Evolutionary conservation across 495 filamentous ascomycete species (phyloP), one percentile per base, ranked within the genome.

Genomic region (Neurospora sp.): DNA sequence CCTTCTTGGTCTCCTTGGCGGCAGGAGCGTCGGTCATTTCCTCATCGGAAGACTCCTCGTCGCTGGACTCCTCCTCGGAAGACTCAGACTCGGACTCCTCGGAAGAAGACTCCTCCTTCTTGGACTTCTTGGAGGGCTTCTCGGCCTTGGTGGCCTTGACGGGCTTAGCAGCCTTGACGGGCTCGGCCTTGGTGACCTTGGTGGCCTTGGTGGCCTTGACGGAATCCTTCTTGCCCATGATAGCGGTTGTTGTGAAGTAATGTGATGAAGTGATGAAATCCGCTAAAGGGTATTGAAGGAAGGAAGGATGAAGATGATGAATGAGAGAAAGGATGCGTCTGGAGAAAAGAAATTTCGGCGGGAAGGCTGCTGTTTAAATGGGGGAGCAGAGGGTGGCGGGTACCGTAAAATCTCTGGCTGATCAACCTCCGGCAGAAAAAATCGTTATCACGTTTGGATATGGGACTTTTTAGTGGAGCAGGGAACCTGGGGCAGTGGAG

Each of bases 161-260:
- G 68, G 80, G 79, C 81, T 87, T 86, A 79, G 78, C 79, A 12
- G n/a, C 46, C 46, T 53, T 53, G 46, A 53, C 48, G 48, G 48
- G 48, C 48, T 59, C 79, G 48, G 48, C 48, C 48, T 59, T 59
- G 44, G 77, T 77, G 71, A 82, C 74, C 78, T 87, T 86, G 79
- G 82, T 82, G 81, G 78, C 80, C 77, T 85, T 85, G 72, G 69
- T 75, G 79, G 81, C 78, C 82, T 85, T 86, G 74, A 79, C 76
- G 73, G 85, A 82, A 80, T 87, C 87, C 59, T 83, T 78, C 82
- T 89, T 89, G 80, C 83, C 87, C 88, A 90, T 90, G 79, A 77
- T 83, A 61, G 71, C 70, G 53, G 59, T 73, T 70, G 69, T 16
- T 72, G 70, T 69, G 71, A 74, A 27, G 73, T 40, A 59, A 73